Evolutionary conservation across 2,329 filamentous ascomycete species (phyloP).

Genomic region (Cytospora piceae): DNA sequence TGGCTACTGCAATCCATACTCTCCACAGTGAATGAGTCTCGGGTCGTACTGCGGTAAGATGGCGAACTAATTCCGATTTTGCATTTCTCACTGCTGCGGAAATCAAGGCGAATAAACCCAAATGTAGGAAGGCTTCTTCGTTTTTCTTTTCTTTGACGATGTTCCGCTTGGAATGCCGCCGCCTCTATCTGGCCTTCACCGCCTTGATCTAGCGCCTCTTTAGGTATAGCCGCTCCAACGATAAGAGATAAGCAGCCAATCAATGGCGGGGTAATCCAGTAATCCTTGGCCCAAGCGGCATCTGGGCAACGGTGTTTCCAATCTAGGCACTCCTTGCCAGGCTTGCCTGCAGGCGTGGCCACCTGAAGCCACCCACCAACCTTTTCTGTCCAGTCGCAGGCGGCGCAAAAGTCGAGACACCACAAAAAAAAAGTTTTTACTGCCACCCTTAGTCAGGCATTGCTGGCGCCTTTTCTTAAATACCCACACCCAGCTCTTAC

Average conservation of each 20-base stretch:
- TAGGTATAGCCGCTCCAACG: conserved; percentile 31
- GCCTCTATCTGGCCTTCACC: conserved; percentile 32
- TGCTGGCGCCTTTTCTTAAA: conserved; percentile 12
- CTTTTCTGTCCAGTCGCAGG: conserved; percentile 29
- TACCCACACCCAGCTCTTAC: background rate
- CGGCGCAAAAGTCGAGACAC: conserved; percentile 13
- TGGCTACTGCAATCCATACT: too few species aligned
- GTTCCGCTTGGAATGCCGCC: conserved; percentile 34
- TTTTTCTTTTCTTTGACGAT: conserved; percentile 15
- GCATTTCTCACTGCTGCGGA: background rate
- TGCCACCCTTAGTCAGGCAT: conserved; percentile 24
- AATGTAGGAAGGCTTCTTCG: background rate
- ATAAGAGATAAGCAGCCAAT: conserved; percentile 34
- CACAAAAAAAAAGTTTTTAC: conserved; percentile 34
- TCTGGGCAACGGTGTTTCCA: conserved; percentile 2
- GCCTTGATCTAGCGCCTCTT: conserved; percentile 34
- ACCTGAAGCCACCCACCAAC: conserved; percentile 6
- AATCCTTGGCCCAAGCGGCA: conserved; percentile 15
- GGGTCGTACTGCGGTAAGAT: background rate
- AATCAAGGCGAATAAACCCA: background rate
- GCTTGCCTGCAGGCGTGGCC: too few species aligned
- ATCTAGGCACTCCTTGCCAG: conserved; percentile 1
- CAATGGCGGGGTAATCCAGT: conserved; percentile 35
- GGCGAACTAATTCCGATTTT: background rate
- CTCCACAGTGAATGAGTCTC: too few species aligned